Evolutionary conservation across 202 grass and related monocot genomes (phyloP).

Genomic region (Zizania palustris): DNA sequence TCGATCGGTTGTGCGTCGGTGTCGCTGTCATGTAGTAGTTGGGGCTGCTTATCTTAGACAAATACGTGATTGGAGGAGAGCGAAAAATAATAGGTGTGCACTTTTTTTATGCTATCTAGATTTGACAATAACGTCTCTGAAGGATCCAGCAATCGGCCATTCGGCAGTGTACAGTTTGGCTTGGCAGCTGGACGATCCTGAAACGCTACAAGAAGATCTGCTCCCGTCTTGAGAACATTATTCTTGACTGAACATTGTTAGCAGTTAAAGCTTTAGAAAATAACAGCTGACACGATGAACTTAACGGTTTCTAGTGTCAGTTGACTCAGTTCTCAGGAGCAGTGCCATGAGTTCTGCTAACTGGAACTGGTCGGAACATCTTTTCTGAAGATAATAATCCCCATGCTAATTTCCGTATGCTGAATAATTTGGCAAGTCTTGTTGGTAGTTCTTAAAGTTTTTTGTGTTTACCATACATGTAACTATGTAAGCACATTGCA

Average conservation of each 20-base stretch:
- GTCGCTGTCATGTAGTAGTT: conserved; percentile 13
- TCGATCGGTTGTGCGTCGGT: conserved; percentile 5
- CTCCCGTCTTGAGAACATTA: not conserved
- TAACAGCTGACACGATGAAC: not conserved
- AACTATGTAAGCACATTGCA: too few relatives aligned
- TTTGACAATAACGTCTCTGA: not conserved
- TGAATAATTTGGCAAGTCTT: not conserved
- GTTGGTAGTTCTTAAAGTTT: too few relatives aligned
- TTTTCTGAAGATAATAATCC: not conserved
- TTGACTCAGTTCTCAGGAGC: not conserved
- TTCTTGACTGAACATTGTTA: not conserved
- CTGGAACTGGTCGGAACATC: not conserved
- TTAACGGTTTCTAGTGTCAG: not conserved
- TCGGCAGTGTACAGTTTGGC: not conserved
- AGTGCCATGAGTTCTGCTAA: not conserved
- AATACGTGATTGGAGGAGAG: not conserved
- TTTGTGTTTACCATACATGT: too few relatives aligned
- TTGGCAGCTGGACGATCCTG: not conserved
- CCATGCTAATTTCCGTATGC: too few relatives aligned
- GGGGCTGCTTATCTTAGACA: conserved; percentile 7
- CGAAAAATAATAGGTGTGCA: not conserved
- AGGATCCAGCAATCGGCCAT: not conserved
- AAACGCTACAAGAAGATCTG: not conserved
- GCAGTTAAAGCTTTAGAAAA: not conserved
- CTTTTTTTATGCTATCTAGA: not conserved